Conservation (phyloP, 805 yeast species). For the Candida quercuum region DNA sequence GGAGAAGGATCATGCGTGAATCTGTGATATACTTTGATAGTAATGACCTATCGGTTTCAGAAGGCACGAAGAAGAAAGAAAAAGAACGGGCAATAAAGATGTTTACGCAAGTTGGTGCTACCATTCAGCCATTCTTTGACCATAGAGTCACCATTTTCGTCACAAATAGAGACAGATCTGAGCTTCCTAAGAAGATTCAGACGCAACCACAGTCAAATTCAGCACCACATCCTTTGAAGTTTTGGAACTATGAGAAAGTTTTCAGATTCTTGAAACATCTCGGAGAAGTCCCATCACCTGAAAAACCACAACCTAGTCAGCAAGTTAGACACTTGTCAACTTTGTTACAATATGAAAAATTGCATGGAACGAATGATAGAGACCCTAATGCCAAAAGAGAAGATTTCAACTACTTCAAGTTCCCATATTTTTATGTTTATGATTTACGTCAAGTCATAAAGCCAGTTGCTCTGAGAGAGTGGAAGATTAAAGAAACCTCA, state of each 20-base stretch:
- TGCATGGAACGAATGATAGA: slow-evolving; percentile 82
- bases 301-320: slow-evolving; percentile 7
- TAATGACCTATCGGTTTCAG: slow-evolving; percentile 27
- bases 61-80: slow-evolving; percentile 24
- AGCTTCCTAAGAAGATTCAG: slow-evolving; percentile 48
- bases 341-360: slow-evolving; percentile 75
- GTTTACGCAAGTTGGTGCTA: slow-evolving; percentile 41
- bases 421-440: slow-evolving; percentile 70
- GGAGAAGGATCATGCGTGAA: slow-evolving; percentile 54
- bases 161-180: slow-evolving; percentile 51
- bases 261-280: slow-evolving; percentile 69
- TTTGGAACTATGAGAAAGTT: slow-evolving; percentile 87
- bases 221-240: slow-evolving; percentile 36
- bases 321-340: slow-evolving; percentile 42
- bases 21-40: slow-evolving; percentile 54
- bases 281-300: slow-evolving; percentile 31
- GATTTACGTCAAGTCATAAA: slow-evolving; percentile 74
- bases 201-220: slow-evolving; percentile 50
- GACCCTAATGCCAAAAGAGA: slow-evolving; percentile 83
- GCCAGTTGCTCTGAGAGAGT: slow-evolving; percentile 80
- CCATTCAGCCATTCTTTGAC: slow-evolving; percentile 54
- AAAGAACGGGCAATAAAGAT: slow-evolving; percentile 28
- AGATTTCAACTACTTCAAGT: slow-evolving; percentile 76
- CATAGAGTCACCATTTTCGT: slow-evolving; percentile 66
- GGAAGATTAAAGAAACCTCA: slow-evolving; percentile 40